Evolutionary conservation across 148 eudicot genomes (phyloP).

Genomic region (Chenopodium quinoa): DNA sequence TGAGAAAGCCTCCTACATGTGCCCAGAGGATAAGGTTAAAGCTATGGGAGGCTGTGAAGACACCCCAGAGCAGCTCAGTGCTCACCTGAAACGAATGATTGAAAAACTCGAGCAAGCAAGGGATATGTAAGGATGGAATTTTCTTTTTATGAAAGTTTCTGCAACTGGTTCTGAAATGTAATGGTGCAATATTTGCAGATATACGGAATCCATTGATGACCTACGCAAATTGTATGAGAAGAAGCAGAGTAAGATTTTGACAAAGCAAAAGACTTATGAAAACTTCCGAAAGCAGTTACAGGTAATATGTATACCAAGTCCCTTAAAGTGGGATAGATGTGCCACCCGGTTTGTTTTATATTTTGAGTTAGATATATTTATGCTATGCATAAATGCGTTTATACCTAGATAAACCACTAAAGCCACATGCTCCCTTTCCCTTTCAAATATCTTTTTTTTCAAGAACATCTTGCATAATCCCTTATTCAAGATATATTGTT

Average conservation of each 20-base stretch:
- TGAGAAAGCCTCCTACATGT: constrained; percentile 74
- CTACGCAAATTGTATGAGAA: constrained; percentile 64
- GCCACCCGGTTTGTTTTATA: not conserved
- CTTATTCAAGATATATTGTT: too few relatives aligned
- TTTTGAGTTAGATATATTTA: not conserved
- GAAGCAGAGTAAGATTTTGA: constrained; percentile 72
- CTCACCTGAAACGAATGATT: constrained; percentile 57
- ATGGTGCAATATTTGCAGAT: constrained; percentile 43
- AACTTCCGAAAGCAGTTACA: constrained; percentile 69
- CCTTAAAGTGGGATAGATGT: constrained; percentile 8
- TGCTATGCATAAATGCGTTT: not conserved
- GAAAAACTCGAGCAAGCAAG: constrained; percentile 67
- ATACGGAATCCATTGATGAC: constrained; percentile 79
- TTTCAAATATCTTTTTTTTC: too few relatives aligned
- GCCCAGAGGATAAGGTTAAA: constrained; percentile 80
- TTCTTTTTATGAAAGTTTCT: constrained; percentile 10
- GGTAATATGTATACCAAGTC: constrained; percentile 37
- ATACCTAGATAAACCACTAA: too few relatives aligned
- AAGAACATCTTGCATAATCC: too few relatives aligned
- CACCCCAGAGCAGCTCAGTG: constrained; percentile 74
- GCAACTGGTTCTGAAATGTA: constrained; percentile 9
- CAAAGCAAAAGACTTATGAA: constrained; percentile 61
- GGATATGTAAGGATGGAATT: constrained; percentile 45
- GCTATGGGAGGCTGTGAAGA: constrained; percentile 67
- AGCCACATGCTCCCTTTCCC: too few relatives aligned